Conservation (phyloP, 2,329 filamentous ascomycete species). For the Xylariales sp. region DNA sequence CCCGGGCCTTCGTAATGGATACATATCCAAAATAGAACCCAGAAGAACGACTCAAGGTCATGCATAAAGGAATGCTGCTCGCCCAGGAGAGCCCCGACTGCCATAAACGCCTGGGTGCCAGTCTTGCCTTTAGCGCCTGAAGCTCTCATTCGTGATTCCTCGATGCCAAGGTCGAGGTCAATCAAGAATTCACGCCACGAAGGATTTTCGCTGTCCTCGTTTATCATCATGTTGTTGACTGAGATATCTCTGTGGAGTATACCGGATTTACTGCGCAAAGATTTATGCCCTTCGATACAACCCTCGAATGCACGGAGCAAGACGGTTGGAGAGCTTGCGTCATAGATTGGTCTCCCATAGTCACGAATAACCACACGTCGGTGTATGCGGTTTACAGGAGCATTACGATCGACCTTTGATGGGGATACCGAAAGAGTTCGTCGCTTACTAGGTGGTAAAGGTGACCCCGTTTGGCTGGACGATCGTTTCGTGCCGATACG, state of each 20-base stretch:
- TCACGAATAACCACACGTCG: constrained; percentile 31
- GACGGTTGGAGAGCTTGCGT: constrained; percentile 26
- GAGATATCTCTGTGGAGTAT: constrained; percentile 35
- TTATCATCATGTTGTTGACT: constrained; percentile 36
- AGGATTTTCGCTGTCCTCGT: constrained; percentile 28
- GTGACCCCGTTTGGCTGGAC: no score
- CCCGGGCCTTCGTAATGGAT: constrained; percentile 26
- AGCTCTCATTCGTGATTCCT: constrained; percentile 19
- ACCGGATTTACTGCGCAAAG: constrained; percentile 19
- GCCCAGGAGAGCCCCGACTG: constrained; percentile 10
- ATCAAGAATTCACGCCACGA: constrained; percentile 29
- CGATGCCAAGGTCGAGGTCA: constrained; percentile 26
- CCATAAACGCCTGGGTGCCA: constrained; percentile 21
- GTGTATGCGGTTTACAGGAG: constrained; percentile 29
- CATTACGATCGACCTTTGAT: no score
- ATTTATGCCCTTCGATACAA: constrained; percentile 29
- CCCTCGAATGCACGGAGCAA: constrained; percentile 27
- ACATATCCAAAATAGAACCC: constrained; percentile 35
- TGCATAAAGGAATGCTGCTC: constrained; percentile 11
- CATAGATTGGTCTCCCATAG: constrained; percentile 31
- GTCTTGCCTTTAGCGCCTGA: constrained; percentile 30
- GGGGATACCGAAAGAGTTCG: no score
- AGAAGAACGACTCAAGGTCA: constrained; percentile 34
- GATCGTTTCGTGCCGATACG: no score
- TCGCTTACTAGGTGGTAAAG: no score